Base-by-base conservation (phyloP, 2,329 filamentous ascomycete species). In the Blastomyces percursus region DNA sequence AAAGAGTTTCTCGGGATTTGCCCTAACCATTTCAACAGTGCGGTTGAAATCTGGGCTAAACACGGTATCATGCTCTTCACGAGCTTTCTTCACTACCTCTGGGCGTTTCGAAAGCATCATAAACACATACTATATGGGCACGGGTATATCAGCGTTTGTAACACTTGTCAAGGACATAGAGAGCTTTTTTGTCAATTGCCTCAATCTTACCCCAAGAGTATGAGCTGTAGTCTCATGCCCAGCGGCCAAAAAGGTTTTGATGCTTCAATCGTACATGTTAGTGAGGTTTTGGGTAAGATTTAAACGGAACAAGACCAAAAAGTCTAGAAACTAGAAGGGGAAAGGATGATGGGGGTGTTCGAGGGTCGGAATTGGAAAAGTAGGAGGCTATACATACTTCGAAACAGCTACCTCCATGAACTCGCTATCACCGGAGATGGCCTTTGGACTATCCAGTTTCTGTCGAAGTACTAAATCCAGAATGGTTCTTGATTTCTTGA, bases 1-100 rank as follows among this genome's bases (percentile, higher is more conserved):
- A 66, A 81, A 81, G 44, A 84, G 71, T 1, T 72, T 40, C 72
- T 71, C 19, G 75, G 77, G 48, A 77, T 71, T 5, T 70, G 67
- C 46, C 69, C 69, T 50, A 80, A 73, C 16, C 69, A 71, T 38
- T 59, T 63, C 65, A 1, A 73, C 74, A 0, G 72, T 75, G 1
- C 70, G 68, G 2, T 73, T 67, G 1, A 75, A 68, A 42, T 80
- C 75, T 0, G 76, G 61, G 9, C 81, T 79, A 48, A 86, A 79
- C 9, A 85, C 73, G 1, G 73, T 72, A 63, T 84, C 79, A 66
- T 83, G 81, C 69, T 86, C 84, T 35, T 73, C 67, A 19, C 78
- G 73, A 27, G 81, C 71, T 2, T 72, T 71, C 1, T 66, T 64
- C 21, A 78, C 70, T 24, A 69, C 69, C 2, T 69, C 64, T 1